Evolutionary conservation across 805 yeast genomes (phyloP), one percentile per base, ranked within the genome.

Genomic region (Yamadazyma philogaea): DNA sequence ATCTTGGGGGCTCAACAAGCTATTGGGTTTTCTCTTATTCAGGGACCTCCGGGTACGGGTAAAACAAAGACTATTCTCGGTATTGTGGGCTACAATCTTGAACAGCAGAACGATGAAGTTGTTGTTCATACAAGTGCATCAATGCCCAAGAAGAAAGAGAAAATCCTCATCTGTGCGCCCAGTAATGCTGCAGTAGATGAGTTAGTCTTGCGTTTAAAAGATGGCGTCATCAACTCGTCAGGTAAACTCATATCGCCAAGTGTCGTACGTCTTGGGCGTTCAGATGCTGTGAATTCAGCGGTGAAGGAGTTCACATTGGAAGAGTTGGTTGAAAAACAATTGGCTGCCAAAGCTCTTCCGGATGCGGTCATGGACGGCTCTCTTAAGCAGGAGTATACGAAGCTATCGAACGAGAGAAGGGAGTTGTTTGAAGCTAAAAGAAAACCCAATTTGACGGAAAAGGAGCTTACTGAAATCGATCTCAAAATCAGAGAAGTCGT

Each of bases 11-110:
- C 96, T 0, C 78, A 81, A 22, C 60, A 70, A 18, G 69, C 76
- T 7, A 70, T 71, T 1, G 99, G 99, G 0, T 88, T 93, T 57
- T 82, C 95, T 0, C 70, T 93, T 40, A 90, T 93, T 60, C 99
- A 93, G 65, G 99, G 97, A 44, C 99, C 99, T 0, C 99, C 99
- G 0, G 99, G 99, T 63, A 91, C 98, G 0, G 99, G 99, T 70
- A 93, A 93, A 61, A 95, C 99, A 1, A 95, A 91, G 59, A 93
- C 99, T 0, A 93, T 95, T 64, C 61, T 93, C 34, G 97, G 97
- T 18, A 82, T 91, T 38, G 78, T 91, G 24, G 96, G 97, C 0
- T 79, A 88, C 42, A 79, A 81, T 46, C 60, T 86, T 33, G 75
- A 36, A 24, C 44, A 39, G 11, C 35, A 27, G 22, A 28, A n/a